Base-by-base conservation (phyloP, 1,139 yeast genomes). In the Casaregolazyma suthepensis region DNA sequence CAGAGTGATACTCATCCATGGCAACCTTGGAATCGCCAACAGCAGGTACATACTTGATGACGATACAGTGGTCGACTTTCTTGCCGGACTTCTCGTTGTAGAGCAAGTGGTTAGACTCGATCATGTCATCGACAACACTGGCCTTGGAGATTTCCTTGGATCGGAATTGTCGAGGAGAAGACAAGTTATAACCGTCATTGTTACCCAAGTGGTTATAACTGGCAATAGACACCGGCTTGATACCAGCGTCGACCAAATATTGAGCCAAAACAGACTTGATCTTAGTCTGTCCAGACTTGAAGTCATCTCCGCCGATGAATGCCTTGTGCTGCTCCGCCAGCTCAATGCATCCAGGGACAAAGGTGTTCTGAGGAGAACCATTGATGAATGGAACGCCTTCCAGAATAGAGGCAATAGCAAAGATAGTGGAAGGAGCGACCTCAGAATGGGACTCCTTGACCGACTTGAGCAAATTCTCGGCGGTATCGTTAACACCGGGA, bases 1-100 rank as follows among this genome's bases (percentile, higher is more conserved):
- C 97, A 57, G 95, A 86, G 76, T 90, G 89, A 75, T 91, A 91
- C 76, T 91, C 97, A 72, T 91, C 98, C 97, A 91, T 91, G 53
- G 98, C 98, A 59, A 91, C 96, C 78, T 91, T 91, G 62, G 95
- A 84, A 72, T 91, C 98, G 48, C 96, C 96, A 54, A 91, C 97
- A 9, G 97, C 97, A 57, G 88, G 87, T 68, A 91, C 75, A 71
- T 91, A 90, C 75, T 91, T 91, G 76, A 91, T 91, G 60, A 91
- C 98, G 71, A 91, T 90, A 74, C 96, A 87, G 73, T 91, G 98
- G 67, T 91, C 97, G 60, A 91, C 87, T 59, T 79, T 80, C 63
- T 82, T 80, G 56, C 96, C 96, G 47, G 76, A 69, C 71, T 87
- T 84, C 57, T 87, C 84, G 68, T 89, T 88, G 79, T 90, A 91